Evolutionary conservation across 1,284 basidiomycete species (phyloP).

Genomic region (Athelia psychrophila): DNA sequence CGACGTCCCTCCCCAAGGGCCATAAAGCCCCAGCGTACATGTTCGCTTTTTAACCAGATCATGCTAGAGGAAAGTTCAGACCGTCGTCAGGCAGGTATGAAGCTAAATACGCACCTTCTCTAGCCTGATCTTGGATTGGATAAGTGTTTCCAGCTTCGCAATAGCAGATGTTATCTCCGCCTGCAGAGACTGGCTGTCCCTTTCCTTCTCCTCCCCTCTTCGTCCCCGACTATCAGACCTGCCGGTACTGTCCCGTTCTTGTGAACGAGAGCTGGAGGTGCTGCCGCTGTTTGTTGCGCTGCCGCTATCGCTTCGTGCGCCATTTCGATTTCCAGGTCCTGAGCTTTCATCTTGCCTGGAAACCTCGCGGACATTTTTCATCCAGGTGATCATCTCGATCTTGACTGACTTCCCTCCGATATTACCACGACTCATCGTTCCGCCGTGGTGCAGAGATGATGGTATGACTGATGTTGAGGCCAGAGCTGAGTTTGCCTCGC

Average conservation of each 20-base stretch:
- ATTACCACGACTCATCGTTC: slow-evolving; percentile 58
- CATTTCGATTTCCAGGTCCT: slow-evolving; percentile 41
- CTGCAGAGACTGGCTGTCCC: slow-evolving; percentile 59
- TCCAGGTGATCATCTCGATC: slow-evolving; percentile 68
- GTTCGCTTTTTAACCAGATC: slow-evolving; percentile 79
- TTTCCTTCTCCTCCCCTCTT: slow-evolving; percentile 34
- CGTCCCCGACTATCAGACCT: slow-evolving; percentile 44
- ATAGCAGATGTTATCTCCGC: slow-evolving; percentile 84
- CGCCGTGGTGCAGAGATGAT: slow-evolving; percentile 22
- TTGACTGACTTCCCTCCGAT: slow-evolving; percentile 47
- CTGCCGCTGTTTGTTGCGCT: slow-evolving; percentile 37
- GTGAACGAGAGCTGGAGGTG: slow-evolving; percentile 28
- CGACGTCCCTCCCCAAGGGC: slow-evolving; percentile 84
- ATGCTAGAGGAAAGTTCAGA: slow-evolving; percentile 41
- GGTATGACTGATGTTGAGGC: background rate
- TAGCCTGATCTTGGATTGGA: slow-evolving; percentile 73
- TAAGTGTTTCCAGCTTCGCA: slow-evolving; percentile 48
- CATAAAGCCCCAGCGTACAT: slow-evolving; percentile 84
- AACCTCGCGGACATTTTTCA: slow-evolving; percentile 67
- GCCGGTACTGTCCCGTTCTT: slow-evolving; percentile 14
- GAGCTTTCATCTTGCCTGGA: slow-evolving; percentile 46
- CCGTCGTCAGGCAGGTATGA: slow-evolving; percentile 2
- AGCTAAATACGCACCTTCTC: slow-evolving; percentile 65
- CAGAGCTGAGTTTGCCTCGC: background rate
- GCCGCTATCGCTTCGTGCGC: slow-evolving; percentile 35